Percentiles rank a stretch among this genome's conserved stretches.
Evolutionary conservation across 2,329 filamentous ascomycete species (phyloP).

Genomic region (Rasamsonia emersonii): DNA sequence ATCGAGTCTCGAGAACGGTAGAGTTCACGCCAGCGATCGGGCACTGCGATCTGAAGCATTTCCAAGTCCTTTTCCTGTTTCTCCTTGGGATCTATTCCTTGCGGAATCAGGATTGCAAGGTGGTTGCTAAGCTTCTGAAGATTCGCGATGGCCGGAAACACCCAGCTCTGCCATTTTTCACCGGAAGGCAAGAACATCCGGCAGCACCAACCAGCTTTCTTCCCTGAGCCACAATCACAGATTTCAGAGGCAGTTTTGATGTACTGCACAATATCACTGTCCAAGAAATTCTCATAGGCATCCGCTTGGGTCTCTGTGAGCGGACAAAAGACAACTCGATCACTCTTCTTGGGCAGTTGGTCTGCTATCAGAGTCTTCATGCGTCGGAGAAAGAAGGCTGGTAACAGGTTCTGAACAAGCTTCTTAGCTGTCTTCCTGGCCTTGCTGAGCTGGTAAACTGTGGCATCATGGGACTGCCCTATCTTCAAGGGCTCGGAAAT

Average conservation of each 20-base stretch:
- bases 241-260: constrained; percentile 59
- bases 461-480: constrained; percentile 90
- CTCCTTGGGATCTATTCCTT: constrained; percentile 52
- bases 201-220: constrained; percentile 77
- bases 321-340: constrained; percentile 90
- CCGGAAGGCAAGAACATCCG: constrained; percentile 51
- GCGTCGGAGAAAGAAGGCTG: constrained; percentile 79
- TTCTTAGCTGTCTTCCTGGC: constrained; percentile 75
- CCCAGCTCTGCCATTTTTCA: constrained; percentile 61
- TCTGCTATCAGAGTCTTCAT: constrained; percentile 90
- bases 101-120: constrained; percentile 75
- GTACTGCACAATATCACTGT: constrained; percentile 58
- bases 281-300: constrained; percentile 77
- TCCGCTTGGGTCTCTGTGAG: constrained; percentile 71
- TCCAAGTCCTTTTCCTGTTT: constrained; percentile 72
- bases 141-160: constrained; percentile 76
- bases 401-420: constrained; percentile 77
- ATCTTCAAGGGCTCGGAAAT: constrained; percentile 74
- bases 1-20: constrained; percentile 71
- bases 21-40: constrained; percentile 64
- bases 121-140: constrained; percentile 89
- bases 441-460: constrained; percentile 67
- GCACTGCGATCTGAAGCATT: constrained; percentile 65
- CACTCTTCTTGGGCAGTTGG: constrained; percentile 89
- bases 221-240: constrained; percentile 63